A percentile compares a stretch with the other conserved stretches of the same genome.
Conservation (phyloP, 495 filamentous ascomycete genomes). For the Apodospora peruviana region DNA sequence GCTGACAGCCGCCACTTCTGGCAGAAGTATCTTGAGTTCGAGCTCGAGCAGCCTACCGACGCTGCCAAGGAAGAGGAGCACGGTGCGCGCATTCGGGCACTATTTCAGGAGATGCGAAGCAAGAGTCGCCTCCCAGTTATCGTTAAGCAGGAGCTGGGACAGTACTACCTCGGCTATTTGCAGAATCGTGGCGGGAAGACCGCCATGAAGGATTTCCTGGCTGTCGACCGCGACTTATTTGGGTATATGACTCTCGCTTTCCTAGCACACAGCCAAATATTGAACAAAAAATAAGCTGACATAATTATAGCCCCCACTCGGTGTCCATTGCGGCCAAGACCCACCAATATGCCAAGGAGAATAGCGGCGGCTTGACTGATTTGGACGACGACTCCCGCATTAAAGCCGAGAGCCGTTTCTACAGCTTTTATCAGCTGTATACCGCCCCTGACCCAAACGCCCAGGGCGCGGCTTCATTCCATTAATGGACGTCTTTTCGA, state of each 20-base stretch:
- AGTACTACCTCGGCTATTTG: slow-evolving; percentile 78
- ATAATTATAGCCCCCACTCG: slow-evolving; percentile 31
- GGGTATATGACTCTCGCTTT: slow-evolving; percentile 55
- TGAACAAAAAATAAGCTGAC: no score
- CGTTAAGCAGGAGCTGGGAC: slow-evolving; percentile 69
- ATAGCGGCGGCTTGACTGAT: slow-evolving; percentile 49
- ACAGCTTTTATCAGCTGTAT: slow-evolving; percentile 60
- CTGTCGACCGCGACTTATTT: slow-evolving; percentile 79
- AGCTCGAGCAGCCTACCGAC: slow-evolving; percentile 79
- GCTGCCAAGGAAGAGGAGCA: slow-evolving; percentile 58
- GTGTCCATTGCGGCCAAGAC: slow-evolving; percentile 40
- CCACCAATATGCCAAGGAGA: slow-evolving; percentile 46
- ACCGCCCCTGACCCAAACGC: slow-evolving; percentile 40
- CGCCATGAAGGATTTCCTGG: slow-evolving; percentile 79
- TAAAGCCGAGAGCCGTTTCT: slow-evolving; percentile 59
- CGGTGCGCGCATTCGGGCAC: slow-evolving; percentile 68
- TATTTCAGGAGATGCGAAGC: slow-evolving; percentile 70
- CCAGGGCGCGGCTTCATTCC: slow-evolving; percentile 36
- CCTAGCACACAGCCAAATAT: no score
- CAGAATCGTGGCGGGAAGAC: slow-evolving; percentile 78
- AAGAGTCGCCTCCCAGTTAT: slow-evolving; percentile 66
- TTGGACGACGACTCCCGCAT: slow-evolving; percentile 58
- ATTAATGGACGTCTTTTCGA: no score
- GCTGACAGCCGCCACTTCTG: slow-evolving; percentile 87
- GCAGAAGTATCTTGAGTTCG: slow-evolving; percentile 83